Conservation (phyloP, 495 filamentous ascomycete genomes). For the Platismatia glauca region DNA sequence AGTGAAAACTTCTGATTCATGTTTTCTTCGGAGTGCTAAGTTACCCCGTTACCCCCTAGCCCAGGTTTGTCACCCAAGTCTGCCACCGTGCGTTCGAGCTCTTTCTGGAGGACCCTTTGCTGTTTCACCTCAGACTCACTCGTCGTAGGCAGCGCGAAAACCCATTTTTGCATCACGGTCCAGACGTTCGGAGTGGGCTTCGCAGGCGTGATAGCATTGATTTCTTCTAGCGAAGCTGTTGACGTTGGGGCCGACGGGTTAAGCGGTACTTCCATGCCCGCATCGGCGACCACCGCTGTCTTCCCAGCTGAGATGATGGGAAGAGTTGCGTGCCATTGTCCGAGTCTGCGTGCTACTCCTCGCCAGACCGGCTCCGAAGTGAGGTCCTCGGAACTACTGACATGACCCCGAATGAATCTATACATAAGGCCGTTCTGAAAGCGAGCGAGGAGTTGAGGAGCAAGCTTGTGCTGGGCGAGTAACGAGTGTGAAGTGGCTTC, state of each 20-base stretch:
- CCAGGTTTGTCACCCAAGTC: conserved; percentile 67
- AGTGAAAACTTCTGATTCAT: conserved; percentile 17
- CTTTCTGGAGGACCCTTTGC: conserved; percentile 59
- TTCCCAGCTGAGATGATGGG: conserved; percentile 30
- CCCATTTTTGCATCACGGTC: conserved; percentile 94
- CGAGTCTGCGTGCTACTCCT: conserved; percentile 72
- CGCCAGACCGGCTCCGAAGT: conserved; percentile 62
- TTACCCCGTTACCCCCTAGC: conserved; percentile 62
- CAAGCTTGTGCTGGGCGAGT: conserved; percentile 69
- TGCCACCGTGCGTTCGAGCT: conserved; percentile 58
- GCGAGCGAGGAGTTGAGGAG: conserved; percentile 78
- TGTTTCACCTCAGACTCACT: conserved; percentile 58
- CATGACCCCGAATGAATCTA: conserved; percentile 71
- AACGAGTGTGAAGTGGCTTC: conserved; percentile 63
- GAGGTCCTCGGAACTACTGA: conserved; percentile 72
- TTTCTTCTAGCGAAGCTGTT: conserved; percentile 15
- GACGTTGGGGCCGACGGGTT: background rate
- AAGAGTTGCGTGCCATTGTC: conserved; percentile 86
- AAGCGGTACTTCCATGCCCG: conserved; percentile 22
- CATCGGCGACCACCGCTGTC: conserved; percentile 27
- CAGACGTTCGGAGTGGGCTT: conserved; percentile 73
- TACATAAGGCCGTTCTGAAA: conserved; percentile 97
- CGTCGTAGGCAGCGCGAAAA: conserved; percentile 66
- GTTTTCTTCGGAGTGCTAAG: conserved; percentile 22
- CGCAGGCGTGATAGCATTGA: conserved; percentile 49